Evolutionary conservation across 805 yeast genomes (phyloP).

Genomic region (Ogataea nitratoaversa): DNA sequence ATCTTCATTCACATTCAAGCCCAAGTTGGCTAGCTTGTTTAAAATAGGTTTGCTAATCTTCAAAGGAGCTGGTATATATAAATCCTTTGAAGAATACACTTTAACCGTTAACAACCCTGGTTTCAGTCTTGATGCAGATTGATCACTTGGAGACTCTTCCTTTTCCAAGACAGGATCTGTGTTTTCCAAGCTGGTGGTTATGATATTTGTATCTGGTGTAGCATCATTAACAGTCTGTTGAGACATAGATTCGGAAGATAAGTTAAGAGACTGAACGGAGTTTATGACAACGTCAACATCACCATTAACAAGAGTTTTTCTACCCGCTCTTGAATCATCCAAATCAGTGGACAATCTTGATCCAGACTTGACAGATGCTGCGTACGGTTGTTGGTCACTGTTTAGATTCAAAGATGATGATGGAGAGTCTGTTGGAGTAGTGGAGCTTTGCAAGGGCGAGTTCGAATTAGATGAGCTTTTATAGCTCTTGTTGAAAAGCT

Average conservation of each 20-base stretch:
- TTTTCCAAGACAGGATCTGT: conserved; percentile 32
- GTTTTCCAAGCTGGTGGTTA: conserved; percentile 25
- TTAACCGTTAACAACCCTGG: conserved; percentile 80
- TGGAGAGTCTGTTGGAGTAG: conserved; percentile 7
- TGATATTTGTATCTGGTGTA: conserved; percentile 15
- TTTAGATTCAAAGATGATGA: conserved; percentile 9
- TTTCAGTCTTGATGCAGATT: conserved; percentile 17
- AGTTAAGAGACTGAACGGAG: conserved; percentile 10
- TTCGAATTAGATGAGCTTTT: conserved; percentile 11
- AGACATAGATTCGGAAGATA: conserved; percentile 4
- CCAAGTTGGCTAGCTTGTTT: conserved; percentile 61
- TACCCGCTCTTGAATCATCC: conserved; percentile 16
- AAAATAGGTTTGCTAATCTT: conserved; percentile 60
- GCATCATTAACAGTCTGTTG: neutral
- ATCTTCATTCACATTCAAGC: conserved; percentile 35
- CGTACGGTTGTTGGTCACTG: conserved; percentile 4
- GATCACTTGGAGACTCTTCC: conserved; percentile 7
- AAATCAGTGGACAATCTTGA: conserved; percentile 6
- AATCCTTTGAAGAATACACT: conserved; percentile 63
- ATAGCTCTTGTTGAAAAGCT: conserved; percentile 24
- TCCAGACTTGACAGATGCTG: conserved; percentile 9
- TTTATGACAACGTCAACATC: conserved; percentile 12
- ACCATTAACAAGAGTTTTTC: conserved; percentile 21
- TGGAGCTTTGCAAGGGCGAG: conserved; percentile 12
- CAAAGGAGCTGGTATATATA: conserved; percentile 67